Evolutionary conservation across 257 asterid genomes (phyloP).

Genomic region (Solanum chiquidenum): DNA sequence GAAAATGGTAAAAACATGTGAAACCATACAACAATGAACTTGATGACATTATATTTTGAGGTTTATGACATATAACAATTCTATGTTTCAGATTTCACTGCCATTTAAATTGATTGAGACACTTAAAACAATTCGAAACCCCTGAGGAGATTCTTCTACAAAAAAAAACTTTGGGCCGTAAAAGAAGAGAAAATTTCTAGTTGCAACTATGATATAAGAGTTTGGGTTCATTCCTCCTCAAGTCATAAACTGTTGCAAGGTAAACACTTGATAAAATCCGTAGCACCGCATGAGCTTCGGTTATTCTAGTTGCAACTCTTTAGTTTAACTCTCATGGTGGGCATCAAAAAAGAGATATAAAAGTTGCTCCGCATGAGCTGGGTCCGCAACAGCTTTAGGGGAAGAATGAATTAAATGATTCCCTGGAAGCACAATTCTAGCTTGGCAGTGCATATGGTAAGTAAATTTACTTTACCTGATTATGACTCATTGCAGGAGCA

Average conservation of each 20-base stretch:
- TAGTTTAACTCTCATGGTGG: not conserved
- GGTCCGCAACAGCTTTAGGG: not conserved
- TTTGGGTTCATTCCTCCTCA: not conserved
- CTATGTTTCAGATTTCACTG: not conserved
- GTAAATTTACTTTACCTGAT: conserved; percentile 35
- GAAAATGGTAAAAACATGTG: too few relatives aligned
- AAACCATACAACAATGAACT: too few relatives aligned
- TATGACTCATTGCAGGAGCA: conserved; percentile 94
- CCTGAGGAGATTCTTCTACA: not conserved
- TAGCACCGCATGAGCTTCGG: not conserved
- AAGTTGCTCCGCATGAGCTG: not conserved
- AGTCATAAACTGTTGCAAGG: not conserved
- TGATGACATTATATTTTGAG: not conserved
- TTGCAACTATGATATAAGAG: not conserved
- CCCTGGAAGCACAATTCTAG: not conserved
- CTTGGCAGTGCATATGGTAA: not conserved
- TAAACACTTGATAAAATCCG: not conserved
- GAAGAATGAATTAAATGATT: not conserved
- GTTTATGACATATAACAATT: not conserved
- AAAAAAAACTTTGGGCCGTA: not conserved
- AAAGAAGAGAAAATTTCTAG: not conserved
- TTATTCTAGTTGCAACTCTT: too few relatives aligned
- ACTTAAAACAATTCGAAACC: not conserved
- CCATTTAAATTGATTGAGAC: not conserved
- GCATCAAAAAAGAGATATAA: not conserved